phyloP scores from a whole-genome alignment of 2,329 filamentous ascomycete species.

The Alternaria rosae region DNA sequence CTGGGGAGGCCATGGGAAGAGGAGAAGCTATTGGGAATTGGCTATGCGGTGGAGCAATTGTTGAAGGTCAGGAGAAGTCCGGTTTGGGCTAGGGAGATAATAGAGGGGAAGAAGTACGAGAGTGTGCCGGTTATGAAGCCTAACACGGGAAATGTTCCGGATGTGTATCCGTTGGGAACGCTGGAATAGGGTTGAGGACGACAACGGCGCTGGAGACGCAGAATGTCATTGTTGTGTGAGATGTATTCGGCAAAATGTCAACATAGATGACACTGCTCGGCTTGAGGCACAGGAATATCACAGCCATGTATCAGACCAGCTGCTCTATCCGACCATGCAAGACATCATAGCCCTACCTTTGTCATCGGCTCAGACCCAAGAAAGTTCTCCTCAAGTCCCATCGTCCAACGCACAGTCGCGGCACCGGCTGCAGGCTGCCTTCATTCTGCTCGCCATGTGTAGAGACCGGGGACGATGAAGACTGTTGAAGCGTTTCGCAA shows the following conservation, averaged over 20 bases:
- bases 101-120: slow-evolving; percentile 52
- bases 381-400: neutral
- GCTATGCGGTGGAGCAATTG: slow-evolving; percentile 59
- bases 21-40: slow-evolving; percentile 61
- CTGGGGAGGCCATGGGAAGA: slow-evolving; percentile 66
- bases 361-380: too few species aligned
- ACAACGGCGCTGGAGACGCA: neutral
- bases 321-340: neutral
- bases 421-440: neutral
- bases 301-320: neutral
- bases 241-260: neutral
- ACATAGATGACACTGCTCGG: neutral
- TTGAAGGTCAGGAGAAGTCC: slow-evolving; percentile 58
- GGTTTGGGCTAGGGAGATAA: slow-evolving; percentile 51
- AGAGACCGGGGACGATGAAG: neutral
- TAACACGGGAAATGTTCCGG: slow-evolving; percentile 52
- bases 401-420: neutral
- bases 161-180: slow-evolving; percentile 59
- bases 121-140: slow-evolving; percentile 57
- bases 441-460: neutral
- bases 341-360: neutral
- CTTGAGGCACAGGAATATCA: neutral
- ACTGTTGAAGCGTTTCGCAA: neutral
- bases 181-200: slow-evolving; percentile 19
- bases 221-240: neutral